phyloP scores from a whole-genome alignment of 306 rosid species.

The Quercus glauca region DNA sequence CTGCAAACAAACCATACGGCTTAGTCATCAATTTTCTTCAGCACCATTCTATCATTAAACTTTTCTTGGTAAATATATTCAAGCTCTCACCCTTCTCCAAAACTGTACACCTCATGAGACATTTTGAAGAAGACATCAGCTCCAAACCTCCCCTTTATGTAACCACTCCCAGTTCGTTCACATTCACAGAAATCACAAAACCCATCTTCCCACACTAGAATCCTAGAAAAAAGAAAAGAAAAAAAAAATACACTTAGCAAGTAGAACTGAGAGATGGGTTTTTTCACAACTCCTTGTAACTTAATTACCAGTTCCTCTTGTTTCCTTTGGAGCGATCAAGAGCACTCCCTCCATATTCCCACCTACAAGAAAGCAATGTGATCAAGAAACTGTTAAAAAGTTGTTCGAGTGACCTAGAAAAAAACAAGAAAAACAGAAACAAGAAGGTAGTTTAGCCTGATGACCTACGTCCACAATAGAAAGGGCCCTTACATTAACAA shows the following conservation, averaged over 20 bases:
- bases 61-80: neutral
- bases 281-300: slow-evolving; percentile 13
- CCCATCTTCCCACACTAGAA: slow-evolving; percentile 98
- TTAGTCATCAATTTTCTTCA: slow-evolving; percentile 1
- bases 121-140: slow-evolving; percentile 89
- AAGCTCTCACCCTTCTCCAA: slow-evolving; percentile 85
- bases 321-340: slow-evolving; percentile 88
- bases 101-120: slow-evolving; percentile 95
- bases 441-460: too few species aligned
- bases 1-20: slow-evolving; percentile 37
- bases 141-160: slow-evolving; percentile 58
- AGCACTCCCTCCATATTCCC: slow-evolving; percentile 79
- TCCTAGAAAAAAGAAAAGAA: slow-evolving; percentile 40
- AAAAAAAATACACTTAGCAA: neutral
- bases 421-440: too few species aligned
- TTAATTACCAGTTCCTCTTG: slow-evolving; percentile 73
- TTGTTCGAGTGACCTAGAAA: too few species aligned
- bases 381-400: neutral
- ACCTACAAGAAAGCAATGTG: slow-evolving; percentile 44
- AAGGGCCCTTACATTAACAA: neutral
- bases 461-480: too few species aligned
- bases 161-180: slow-evolving; percentile 52
- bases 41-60: neutral
- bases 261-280: neutral
- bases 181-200: slow-evolving; percentile 84